Evolutionary conservation across 352 stramenopile genomes (phyloP).

Genomic region (Phytophthora pinifolia): DNA sequence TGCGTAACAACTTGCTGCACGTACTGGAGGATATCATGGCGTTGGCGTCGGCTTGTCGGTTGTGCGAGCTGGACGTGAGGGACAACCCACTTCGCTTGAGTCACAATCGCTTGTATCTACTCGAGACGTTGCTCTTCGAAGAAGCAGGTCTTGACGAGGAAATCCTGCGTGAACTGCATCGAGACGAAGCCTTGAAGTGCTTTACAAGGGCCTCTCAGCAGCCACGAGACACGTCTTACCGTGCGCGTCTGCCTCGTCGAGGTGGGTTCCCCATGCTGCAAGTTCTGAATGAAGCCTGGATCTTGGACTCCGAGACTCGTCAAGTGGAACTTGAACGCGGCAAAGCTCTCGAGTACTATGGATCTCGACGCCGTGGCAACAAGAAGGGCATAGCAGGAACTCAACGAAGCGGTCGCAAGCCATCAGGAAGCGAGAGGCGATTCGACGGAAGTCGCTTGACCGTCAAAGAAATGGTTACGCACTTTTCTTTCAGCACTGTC

Average conservation of each 20-base stretch:
- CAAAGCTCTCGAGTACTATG: constrained; percentile 48
- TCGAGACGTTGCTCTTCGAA: constrained; percentile 54
- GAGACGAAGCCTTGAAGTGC: constrained; percentile 38
- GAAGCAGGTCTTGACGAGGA: constrained; percentile 32
- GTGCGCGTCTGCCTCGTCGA: constrained; percentile 43
- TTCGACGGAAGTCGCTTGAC: constrained; percentile 75
- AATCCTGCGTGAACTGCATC: constrained; percentile 39
- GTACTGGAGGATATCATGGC: constrained; percentile 66
- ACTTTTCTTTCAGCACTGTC: background rate
- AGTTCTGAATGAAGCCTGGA: constrained; percentile 59
- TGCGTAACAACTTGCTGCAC: constrained; percentile 60
- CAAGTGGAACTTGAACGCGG: constrained; percentile 56
- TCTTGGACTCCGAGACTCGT: constrained; percentile 49
- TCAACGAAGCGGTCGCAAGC: constrained; percentile 1
- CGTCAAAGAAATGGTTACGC: constrained; percentile 51
- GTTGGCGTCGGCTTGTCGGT: constrained; percentile 38
- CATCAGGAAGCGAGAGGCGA: constrained; percentile 14
- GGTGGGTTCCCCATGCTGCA: constrained; percentile 67
- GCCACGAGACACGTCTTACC: constrained; percentile 31
- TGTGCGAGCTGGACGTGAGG: constrained; percentile 57
- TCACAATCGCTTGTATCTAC: constrained; percentile 68
- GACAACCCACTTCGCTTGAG: constrained; percentile 62
- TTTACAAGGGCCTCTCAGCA: constrained; percentile 3
- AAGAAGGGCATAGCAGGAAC: background rate
- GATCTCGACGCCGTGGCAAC: background rate